Evolutionary conservation across 768 basidiomycete genomes (phyloP), one percentile per base, ranked within the genome.

Genomic region (Erythrobasidium yunnanense): DNA sequence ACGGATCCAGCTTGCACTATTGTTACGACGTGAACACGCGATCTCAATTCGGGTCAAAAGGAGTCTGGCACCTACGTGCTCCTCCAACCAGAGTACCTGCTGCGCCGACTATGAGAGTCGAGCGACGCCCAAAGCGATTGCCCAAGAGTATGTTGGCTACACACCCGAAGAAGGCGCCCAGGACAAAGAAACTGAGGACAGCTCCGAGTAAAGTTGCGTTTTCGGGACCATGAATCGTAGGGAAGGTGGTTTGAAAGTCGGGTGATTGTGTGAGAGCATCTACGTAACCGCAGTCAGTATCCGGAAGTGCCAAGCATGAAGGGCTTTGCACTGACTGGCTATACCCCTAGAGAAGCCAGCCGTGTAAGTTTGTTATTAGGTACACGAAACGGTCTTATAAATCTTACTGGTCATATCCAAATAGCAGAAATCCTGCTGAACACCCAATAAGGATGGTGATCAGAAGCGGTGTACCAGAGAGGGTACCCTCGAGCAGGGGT

Each of bases 1-100:
- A 68, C 58, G 0, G 66, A 66, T 4, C 67, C 68, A 53, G 66
- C 66, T 66, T 67, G 66, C 2, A 67, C n/a, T n/a, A n/a, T n/a
- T n/a, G n/a, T n/a, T n/a, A n/a, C n/a, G n/a, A n/a, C n/a, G n/a
- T n/a, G n/a, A n/a, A n/a, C n/a, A n/a, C n/a, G n/a, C n/a, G n/a
- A n/a, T n/a, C n/a, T n/a, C n/a, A n/a, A n/a, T n/a, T n/a, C n/a
- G n/a, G n/a, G n/a, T n/a, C n/a, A n/a, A n/a, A n/a, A n/a, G n/a
- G n/a, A n/a, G n/a, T n/a, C n/a, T n/a, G n/a, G n/a, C n/a, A n/a
- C n/a, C n/a, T n/a, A n/a, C n/a, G 55, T 15, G 34, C 67, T 15
- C 63, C 57, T 20, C 56, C 56, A 32, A 58, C 18, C 6, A 58
- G 25, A 2, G 56, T 58, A 2, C 56, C 56, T 18, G 47, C 7